phyloP scores from a whole-genome alignment of 306 rosid genomes.

The Quillaja saponaria region DNA sequence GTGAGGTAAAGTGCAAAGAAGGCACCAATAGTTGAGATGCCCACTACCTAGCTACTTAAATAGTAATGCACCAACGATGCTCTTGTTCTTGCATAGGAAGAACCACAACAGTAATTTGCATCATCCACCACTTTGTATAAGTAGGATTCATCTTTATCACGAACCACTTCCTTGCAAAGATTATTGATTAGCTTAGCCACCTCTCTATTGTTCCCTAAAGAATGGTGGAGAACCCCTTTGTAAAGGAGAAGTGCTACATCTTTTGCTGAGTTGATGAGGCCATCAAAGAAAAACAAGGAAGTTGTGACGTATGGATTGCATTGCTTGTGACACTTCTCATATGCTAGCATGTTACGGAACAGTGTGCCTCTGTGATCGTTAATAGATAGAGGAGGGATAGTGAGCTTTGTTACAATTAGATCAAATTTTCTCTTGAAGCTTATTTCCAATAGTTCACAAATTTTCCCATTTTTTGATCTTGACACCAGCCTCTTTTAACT shows the following conservation, averaged over 20 bases:
- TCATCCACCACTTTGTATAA: no score
- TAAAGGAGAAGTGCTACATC: slow-evolving; percentile 28
- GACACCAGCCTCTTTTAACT: slow-evolving; percentile 27
- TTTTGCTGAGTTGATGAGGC: slow-evolving; percentile 28
- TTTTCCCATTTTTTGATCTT: not conserved
- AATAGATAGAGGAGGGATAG: slow-evolving; percentile 23
- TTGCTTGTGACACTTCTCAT: slow-evolving; percentile 23
- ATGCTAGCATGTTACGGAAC: slow-evolving; percentile 32
- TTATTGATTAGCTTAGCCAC: slow-evolving; percentile 30
- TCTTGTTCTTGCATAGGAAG: not conserved
- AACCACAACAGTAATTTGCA: not conserved
- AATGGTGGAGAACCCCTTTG: slow-evolving; percentile 24
- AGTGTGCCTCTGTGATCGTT: slow-evolving; percentile 25
- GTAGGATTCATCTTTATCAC: slow-evolving; percentile 9
- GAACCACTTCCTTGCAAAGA: slow-evolving; percentile 24
- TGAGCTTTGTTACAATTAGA: not conserved
- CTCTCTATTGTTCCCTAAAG: slow-evolving; percentile 19
- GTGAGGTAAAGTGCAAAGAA: slow-evolving; percentile 20
- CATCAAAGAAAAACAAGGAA: slow-evolving; percentile 32
- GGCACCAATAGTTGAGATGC: slow-evolving; percentile 31
- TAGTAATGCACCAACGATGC: slow-evolving; percentile 20
- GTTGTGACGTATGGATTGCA: slow-evolving; percentile 29
- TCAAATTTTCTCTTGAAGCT: not conserved
- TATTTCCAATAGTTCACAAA: slow-evolving; percentile 1
- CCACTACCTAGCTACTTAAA: slow-evolving; percentile 33